Percentiles rank a stretch among this genome's conserved stretches.
These are phyloP conservation scores for Fusarium graminum DNA, from an alignment of 2,329 filamentous ascomycete genomes.

Conservation along the genomic window DNA sequence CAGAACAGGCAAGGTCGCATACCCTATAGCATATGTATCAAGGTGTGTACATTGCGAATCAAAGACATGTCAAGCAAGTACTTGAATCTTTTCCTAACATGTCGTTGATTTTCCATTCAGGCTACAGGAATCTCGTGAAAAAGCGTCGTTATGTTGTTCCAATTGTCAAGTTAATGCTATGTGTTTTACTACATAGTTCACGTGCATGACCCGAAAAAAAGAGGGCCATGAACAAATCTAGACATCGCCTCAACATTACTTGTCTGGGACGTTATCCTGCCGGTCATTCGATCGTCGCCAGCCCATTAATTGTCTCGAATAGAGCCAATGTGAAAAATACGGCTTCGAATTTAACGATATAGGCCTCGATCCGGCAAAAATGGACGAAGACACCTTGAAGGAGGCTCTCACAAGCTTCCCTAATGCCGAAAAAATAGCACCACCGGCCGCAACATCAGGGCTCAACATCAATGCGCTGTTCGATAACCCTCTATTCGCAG, in stretches of 20 bases:
- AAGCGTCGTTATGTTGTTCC: not conserved
- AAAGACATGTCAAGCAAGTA: no score
- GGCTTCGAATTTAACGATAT: constrained; percentile 17
- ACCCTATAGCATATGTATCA: not conserved
- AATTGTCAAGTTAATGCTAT: no score
- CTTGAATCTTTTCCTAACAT: no score
- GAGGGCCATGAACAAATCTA: constrained; percentile 19
- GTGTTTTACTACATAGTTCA: constrained; percentile 6
- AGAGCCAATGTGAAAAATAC: constrained; percentile 26
- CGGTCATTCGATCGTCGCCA: constrained; percentile 9
- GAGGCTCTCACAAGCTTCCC: constrained; percentile 38
- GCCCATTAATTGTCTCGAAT: not conserved
- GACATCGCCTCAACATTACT: constrained; percentile 7
- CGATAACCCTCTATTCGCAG: constrained; percentile 73
- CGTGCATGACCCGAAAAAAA: constrained; percentile 37
- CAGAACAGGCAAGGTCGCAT: not conserved
- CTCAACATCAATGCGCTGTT: constrained; percentile 70
- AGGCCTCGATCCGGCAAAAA: constrained; percentile 10
- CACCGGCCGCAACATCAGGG: constrained; percentile 50
- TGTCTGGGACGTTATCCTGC: not conserved
- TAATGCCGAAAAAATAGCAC: constrained; percentile 50
- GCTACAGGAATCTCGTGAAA: no score
- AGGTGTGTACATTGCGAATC: not conserved
- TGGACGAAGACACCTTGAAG: constrained; percentile 40
- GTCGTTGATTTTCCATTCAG: no score